Evolutionary conservation across 495 filamentous ascomycete species (phyloP), one percentile per base, ranked within the genome.

Genomic region (Zalerion maritima): DNA sequence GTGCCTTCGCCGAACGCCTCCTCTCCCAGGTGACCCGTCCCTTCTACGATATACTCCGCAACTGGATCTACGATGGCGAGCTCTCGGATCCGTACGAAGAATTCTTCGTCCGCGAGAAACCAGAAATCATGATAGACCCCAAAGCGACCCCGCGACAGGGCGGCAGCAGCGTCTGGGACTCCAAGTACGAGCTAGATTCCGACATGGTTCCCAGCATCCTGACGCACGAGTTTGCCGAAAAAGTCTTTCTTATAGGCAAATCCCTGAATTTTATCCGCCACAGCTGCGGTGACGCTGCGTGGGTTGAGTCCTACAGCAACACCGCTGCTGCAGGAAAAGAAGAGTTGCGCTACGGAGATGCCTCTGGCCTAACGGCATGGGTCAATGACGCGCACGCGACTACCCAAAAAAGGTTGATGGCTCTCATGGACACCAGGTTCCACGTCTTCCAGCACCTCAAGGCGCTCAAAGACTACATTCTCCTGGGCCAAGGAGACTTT

Each of bases 11-110:
- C 2, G 91, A 99, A 48, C 81, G 89, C 14, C 67, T 99, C 27
- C 63, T 99, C 10, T 64, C 66, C n/a, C 79, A 83, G 45, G 73
- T 96, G 18, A 99, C 91, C n/a, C 66, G 80, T 21, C 91, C 91
- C 2, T 99, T 94, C 46, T 99, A 99, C 49, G 79, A 87, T 38
- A 96, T 94, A 69, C 66, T 96, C 32, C 74, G 86, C 29, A 74
- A 80, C 36, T 99, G 91, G 91, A 94, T 96, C 28, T 99, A 96
- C 48, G 87, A 96, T 46, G 91, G 91, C 30, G 91, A 99, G 57
- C 69, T 99, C 12, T 84, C 80, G 10, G 91, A 99, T 57, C 91
- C 91, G 5, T 93, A 89, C 43, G 66, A 76, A 18, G 91, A 99
- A 42, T 99, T 99, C 52, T 94, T 96, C 43, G 85, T 99, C 15